Conservation (phyloP, 148 eudicot species). For the Chenopodium quinoa region DNA sequence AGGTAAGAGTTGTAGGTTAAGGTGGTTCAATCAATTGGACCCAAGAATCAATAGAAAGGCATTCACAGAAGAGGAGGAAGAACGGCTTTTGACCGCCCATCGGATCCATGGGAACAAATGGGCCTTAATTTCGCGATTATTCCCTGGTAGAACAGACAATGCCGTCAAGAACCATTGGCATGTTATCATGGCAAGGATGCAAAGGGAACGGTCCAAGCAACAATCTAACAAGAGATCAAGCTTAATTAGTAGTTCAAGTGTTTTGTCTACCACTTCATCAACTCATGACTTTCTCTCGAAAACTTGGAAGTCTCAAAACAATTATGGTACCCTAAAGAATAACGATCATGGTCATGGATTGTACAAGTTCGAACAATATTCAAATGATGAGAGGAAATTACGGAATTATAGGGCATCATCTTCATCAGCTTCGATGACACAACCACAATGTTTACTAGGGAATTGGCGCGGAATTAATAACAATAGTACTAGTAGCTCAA, state of each 20-base stretch:
- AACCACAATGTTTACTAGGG: slow-evolving; percentile 1
- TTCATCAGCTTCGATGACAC: background rate
- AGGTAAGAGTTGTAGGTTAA: slow-evolving; percentile 92
- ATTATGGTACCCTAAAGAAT: background rate
- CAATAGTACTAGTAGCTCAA: slow-evolving; percentile 16
- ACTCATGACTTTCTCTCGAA: slow-evolving; percentile 13
- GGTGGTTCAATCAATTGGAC: slow-evolving; percentile 94
- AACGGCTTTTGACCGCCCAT: slow-evolving; percentile 70
- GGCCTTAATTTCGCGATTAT: slow-evolving; percentile 80
- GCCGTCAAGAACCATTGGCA: slow-evolving; percentile 96
- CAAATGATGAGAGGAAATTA: no score
- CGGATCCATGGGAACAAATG: slow-evolving; percentile 88
- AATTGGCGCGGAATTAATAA: slow-evolving; percentile 5
- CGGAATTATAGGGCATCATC: slow-evolving; percentile 21
- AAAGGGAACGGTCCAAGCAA: slow-evolving; percentile 64
- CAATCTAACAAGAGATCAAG: slow-evolving; percentile 17
- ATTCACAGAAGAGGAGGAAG: slow-evolving; percentile 82
- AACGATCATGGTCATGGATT: no score
- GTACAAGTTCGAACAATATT: no score
- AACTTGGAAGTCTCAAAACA: slow-evolving; percentile 8
- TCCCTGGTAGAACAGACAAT: slow-evolving; percentile 87
- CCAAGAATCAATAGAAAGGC: slow-evolving; percentile 87
- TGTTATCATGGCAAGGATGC: slow-evolving; percentile 85
- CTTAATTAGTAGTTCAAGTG: slow-evolving; percentile 6
- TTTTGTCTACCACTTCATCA: slow-evolving; percentile 18